Conservation (phyloP, 2,329 filamentous ascomycete genomes). For the Alternaria rosae region DNA sequence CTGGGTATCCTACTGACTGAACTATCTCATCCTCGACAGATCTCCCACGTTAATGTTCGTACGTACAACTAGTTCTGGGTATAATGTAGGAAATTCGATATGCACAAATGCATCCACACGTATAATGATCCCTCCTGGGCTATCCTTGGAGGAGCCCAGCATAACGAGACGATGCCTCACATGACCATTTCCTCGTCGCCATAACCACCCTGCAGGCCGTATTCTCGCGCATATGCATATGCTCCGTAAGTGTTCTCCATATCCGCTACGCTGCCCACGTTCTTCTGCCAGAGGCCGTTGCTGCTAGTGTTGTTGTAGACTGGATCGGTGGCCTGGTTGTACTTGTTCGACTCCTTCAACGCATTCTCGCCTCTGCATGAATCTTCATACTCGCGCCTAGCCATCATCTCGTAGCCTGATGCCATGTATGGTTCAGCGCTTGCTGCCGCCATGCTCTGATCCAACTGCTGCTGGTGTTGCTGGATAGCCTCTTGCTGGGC, state of each 20-base stretch:
- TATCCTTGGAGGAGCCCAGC: background rate
- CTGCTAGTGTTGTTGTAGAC: slow-evolving; percentile 63
- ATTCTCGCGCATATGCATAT: slow-evolving; percentile 62
- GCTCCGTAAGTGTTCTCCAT: slow-evolving; percentile 76
- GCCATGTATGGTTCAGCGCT: slow-evolving; percentile 81
- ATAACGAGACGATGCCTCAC: slow-evolving; percentile 26
- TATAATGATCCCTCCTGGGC: background rate
- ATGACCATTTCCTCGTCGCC: slow-evolving; percentile 52
- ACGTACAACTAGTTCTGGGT: slow-evolving; percentile 6
- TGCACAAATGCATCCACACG: background rate
- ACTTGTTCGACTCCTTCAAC: slow-evolving; percentile 51
- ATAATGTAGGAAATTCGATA: slow-evolving; percentile 1
- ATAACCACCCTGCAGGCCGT: slow-evolving; percentile 52
- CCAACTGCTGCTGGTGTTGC: slow-evolving; percentile 36
- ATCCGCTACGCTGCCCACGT: slow-evolving; percentile 51
- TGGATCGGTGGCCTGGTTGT: slow-evolving; percentile 70
- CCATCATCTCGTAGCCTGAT: slow-evolving; percentile 77
- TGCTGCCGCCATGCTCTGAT: slow-evolving; percentile 38
- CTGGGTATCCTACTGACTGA: slow-evolving; percentile 9
- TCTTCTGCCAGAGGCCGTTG: slow-evolving; percentile 57
- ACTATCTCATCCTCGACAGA: slow-evolving; percentile 5
- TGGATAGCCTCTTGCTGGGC: slow-evolving; percentile 40
- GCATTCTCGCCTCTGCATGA: slow-evolving; percentile 46
- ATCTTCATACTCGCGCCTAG: slow-evolving; percentile 69
- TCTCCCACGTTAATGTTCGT: background rate